Conservation (phyloP, 1,139 yeast genomes). For the Yamadazyma triangularis region DNA sequence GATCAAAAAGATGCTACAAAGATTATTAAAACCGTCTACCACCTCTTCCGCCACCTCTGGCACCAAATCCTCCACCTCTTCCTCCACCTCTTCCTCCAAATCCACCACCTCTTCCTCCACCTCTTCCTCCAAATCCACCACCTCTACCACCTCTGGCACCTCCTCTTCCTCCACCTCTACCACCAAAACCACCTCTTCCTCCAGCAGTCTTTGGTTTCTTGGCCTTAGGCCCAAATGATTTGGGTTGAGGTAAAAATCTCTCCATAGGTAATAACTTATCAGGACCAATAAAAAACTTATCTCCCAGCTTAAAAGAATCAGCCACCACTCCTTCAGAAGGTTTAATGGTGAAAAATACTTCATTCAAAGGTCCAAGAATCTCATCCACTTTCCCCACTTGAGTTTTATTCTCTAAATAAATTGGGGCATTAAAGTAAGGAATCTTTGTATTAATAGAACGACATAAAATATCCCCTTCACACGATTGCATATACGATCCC, state of each 20-base stretch:
- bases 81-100: conserved; percentile 26
- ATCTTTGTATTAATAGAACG: conserved; percentile 89
- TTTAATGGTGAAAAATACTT: conserved; percentile 93
- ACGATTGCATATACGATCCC: conserved; percentile 88
- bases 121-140: conserved; percentile 22
- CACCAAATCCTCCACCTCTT: conserved; percentile 39
- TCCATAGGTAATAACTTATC: conserved; percentile 94
- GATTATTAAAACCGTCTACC: conserved; percentile 12
- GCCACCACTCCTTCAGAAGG: conserved; percentile 97
- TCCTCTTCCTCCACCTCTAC: conserved; percentile 35
- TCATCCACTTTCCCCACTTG: conserved; percentile 98
- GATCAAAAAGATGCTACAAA: background rate
- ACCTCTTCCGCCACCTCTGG: conserved; percentile 40
- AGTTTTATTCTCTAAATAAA: conserved; percentile 90
- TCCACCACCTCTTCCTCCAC: conserved; percentile 23
- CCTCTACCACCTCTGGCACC: conserved; percentile 45
- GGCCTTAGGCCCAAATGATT: conserved; percentile 71
- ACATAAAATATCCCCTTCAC: conserved; percentile 97
- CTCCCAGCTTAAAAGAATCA: conserved; percentile 88
- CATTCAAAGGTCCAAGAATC: conserved; percentile 94
- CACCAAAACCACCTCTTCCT: conserved; percentile 24
- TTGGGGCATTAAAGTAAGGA: conserved; percentile 99
- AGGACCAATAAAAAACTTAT: conserved; percentile 91
- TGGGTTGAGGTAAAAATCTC: conserved; percentile 91
- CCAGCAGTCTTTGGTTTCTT: conserved; percentile 61